phyloP scores from a whole-genome alignment of 2,329 filamentous ascomycete species.

The Hymenotorrendiella dingleyae region DNA sequence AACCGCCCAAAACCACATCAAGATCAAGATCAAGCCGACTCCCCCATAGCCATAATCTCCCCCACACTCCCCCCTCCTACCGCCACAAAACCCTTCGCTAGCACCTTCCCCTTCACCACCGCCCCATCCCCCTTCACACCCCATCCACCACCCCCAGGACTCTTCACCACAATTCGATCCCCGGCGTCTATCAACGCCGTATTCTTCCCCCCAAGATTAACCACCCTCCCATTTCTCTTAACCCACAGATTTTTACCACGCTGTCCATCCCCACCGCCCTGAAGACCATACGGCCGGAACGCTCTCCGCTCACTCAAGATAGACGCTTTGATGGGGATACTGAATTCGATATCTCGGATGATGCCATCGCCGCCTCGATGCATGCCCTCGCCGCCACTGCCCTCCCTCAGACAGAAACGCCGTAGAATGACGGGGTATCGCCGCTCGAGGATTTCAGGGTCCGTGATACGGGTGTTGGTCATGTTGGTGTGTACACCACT shows the following conservation, averaged over 20 bases:
- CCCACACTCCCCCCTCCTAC: background rate
- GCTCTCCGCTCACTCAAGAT: conserved; percentile 58
- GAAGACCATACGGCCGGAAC: conserved; percentile 72
- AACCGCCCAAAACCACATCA: too few relatives aligned
- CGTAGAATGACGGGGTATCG: conserved; percentile 67
- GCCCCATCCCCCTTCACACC: conserved; percentile 34
- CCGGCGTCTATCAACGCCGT: conserved; percentile 70
- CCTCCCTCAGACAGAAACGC: conserved; percentile 58
- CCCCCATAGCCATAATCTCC: background rate
- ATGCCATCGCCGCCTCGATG: conserved; percentile 69
- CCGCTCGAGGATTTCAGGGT: conserved; percentile 71
- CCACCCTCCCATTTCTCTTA: conserved; percentile 46
- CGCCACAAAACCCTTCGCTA: background rate
- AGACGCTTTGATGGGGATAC: conserved; percentile 14
- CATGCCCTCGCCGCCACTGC: conserved; percentile 57
- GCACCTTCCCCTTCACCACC: background rate
- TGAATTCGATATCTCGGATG: conserved; percentile 58
- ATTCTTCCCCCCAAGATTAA: conserved; percentile 76
- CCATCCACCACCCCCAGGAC: conserved; percentile 77
- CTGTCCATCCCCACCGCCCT: conserved; percentile 65
- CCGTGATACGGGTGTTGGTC: conserved; percentile 82
- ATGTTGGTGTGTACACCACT: conserved; percentile 76
- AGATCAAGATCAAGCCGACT: background rate
- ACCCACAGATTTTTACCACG: conserved; percentile 34
- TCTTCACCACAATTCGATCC: conserved; percentile 71